Evolutionary conservation across 148 eudicot genomes (phyloP), one percentile per base, ranked within the genome.

Genomic region (Talinum fruticosum): DNA sequence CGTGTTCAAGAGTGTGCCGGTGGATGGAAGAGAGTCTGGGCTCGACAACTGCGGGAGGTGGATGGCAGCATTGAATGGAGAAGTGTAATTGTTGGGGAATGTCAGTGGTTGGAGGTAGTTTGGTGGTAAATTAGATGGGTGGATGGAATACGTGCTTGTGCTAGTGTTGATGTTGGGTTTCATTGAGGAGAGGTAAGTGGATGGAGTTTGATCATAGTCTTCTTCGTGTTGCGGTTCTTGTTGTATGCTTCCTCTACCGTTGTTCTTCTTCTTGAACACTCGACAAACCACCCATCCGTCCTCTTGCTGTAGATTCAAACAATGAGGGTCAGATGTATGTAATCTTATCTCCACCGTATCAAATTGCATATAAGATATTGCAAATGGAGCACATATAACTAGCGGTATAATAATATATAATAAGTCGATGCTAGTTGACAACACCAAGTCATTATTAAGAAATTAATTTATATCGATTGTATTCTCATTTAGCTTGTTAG

Each of bases 201-300:
- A 44, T 2, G 30, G 14, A 12, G 44, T 26, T 70, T 10, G 47
- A 36, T 82, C 76, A 66, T 70, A 72, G 66, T 81, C 77, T 13
- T 75, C 78, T 19, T 81, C 84, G 18, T 78, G 79, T 3, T 80
- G 72, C 28, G 36, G 83, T 3, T 90, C 90, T 15, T 82, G 82
- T 64, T 82, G 89, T 78, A 68, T 66, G 66, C 83, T 72, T 86
- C 91, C 75, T 86, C 91, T 81, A 26, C 81, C 79, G 33, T 82
- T 88, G 30, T 82, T 89, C 80, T 87, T 92, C 86, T 93, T 91
- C 89, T 80, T 87, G 87, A 94, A 94, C 28, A 94, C 98, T 66
- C 97, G 80, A 74, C 98, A 94, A 8, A 94, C 90, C 29, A 94
- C 98, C 98, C 98, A 94, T 0, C 98, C 98, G 71, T 90, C 97